A percentile compares a stretch with the other conserved stretches of the same genome.
Conservation (phyloP, 352 stramenopile genomes). For the Phytophthora crassamura region DNA sequence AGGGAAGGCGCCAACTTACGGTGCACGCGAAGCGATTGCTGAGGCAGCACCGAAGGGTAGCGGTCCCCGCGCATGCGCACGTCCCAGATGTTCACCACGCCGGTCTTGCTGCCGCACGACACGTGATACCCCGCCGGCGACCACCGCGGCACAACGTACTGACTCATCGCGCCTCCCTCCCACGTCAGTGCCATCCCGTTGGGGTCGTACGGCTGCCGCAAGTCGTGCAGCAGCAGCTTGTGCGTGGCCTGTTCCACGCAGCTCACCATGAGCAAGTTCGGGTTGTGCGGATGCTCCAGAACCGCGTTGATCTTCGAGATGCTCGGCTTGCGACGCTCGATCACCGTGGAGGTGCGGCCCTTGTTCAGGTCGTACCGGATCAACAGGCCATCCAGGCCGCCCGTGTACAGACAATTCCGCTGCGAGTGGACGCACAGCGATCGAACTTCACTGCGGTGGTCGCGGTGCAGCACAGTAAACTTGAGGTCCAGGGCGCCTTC, state of each 20-base stretch:
- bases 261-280: slow-evolving; percentile 79
- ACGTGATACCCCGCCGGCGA: slow-evolving; percentile 74
- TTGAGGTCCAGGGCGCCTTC: slow-evolving; percentile 55
- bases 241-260: slow-evolving; percentile 70
- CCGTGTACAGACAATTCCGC: slow-evolving; percentile 68
- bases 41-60: slow-evolving; percentile 64
- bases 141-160: slow-evolving; percentile 88
- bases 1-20: slow-evolving; percentile 51
- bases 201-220: slow-evolving; percentile 60
- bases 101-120: slow-evolving; percentile 71
- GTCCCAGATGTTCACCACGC: slow-evolving; percentile 80
- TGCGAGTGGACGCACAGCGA: slow-evolving; percentile 83
- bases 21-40: slow-evolving; percentile 79
- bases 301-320: slow-evolving; percentile 89
- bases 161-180: slow-evolving; percentile 75
- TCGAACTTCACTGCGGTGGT: slow-evolving; percentile 81
- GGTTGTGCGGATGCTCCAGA: slow-evolving; percentile 85
- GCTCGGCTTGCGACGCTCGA: slow-evolving; percentile 76
- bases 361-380: slow-evolving; percentile 77
- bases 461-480: slow-evolving; percentile 71
- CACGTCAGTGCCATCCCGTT: slow-evolving; percentile 72
- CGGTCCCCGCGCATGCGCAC: slow-evolving; percentile 68
- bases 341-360: slow-evolving; percentile 42
- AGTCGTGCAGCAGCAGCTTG: slow-evolving; percentile 77
- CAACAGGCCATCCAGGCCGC: slow-evolving; percentile 74